Evolutionary conservation across 768 basidiomycete species (phyloP).

Genomic region (Rossbeevera mucosa): DNA sequence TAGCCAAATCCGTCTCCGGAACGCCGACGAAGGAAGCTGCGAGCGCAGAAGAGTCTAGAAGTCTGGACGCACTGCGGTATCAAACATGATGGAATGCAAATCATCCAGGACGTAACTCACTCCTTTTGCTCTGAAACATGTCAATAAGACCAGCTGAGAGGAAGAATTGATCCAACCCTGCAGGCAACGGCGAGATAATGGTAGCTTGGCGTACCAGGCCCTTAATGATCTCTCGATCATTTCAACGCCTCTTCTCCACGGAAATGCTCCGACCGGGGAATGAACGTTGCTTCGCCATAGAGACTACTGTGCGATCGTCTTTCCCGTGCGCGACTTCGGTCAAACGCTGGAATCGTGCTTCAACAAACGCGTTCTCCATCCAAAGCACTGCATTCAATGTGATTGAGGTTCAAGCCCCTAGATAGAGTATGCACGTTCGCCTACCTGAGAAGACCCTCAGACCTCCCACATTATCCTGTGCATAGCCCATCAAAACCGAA

Average conservation of each 20-base stretch:
- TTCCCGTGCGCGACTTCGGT: slow-evolving; percentile 53
- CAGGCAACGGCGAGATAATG: slow-evolving; percentile 77
- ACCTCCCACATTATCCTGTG: slow-evolving; percentile 75
- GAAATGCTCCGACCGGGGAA: slow-evolving; percentile 56
- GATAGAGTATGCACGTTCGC: slow-evolving; percentile 15
- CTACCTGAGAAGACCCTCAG: slow-evolving; percentile 70
- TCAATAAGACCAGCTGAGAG: slow-evolving; percentile 6
- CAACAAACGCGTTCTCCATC: slow-evolving; percentile 77
- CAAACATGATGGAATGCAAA: slow-evolving; percentile 53
- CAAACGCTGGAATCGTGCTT: slow-evolving; percentile 81
- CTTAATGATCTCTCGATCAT: slow-evolving; percentile 73
- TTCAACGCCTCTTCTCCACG: slow-evolving; percentile 70
- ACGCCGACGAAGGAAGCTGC: slow-evolving; percentile 76
- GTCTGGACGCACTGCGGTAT: slow-evolving; percentile 53
- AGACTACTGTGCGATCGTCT: slow-evolving; percentile 27
- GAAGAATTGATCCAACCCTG: slow-evolving; percentile 45
- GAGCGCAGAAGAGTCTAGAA: slow-evolving; percentile 55
- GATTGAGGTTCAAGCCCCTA: slow-evolving; percentile 11
- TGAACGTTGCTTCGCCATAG: slow-evolving; percentile 33
- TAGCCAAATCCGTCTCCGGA: slow-evolving; percentile 84
- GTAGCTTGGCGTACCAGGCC: slow-evolving; percentile 60
- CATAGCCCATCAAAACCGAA: slow-evolving; percentile 68
- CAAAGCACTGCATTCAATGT: slow-evolving; percentile 25
- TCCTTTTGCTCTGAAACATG: slow-evolving; percentile 52
- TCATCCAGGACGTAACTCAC: slow-evolving; percentile 81